Percentiles rank a stretch among this genome's conserved stretches.
Conservation (phyloP, 208 protist genomes). For the Leishmania gerbilli region DNA sequence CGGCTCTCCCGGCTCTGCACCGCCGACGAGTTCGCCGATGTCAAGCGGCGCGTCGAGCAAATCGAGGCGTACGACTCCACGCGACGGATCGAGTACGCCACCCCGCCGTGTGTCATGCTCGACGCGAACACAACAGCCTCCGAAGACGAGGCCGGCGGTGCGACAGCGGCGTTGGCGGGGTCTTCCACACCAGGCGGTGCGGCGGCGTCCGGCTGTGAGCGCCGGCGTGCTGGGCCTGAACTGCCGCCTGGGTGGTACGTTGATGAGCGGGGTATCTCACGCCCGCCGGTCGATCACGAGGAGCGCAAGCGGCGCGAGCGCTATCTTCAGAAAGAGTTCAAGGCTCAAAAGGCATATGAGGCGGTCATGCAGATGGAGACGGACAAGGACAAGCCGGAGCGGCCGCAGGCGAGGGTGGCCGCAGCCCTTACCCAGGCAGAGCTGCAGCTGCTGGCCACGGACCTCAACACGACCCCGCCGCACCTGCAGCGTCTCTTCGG, state of each 20-base stretch:
- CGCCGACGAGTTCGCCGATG: conserved; percentile 43
- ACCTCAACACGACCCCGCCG: conserved; percentile 61
- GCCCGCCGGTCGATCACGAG: conserved; percentile 39
- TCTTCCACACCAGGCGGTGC: neutral
- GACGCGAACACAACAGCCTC: conserved; percentile 75
- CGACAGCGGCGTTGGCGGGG: neutral
- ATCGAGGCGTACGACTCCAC: conserved; percentile 28
- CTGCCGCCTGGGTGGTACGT: conserved; percentile 80
- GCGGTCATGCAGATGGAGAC: conserved; percentile 47
- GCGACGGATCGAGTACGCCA: conserved; percentile 36
- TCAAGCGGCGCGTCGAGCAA: conserved; percentile 37
- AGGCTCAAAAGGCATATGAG: conserved; percentile 75
- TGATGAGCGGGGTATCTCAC: conserved; percentile 59
- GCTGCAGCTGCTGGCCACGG: conserved; percentile 42
- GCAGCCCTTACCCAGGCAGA: conserved; percentile 49
- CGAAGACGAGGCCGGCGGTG: conserved; percentile 38
- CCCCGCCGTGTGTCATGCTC: conserved; percentile 47
- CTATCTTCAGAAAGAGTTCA: conserved; percentile 62
- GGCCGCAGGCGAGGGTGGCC: conserved; percentile 24
- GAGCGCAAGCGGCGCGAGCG: conserved; percentile 49
- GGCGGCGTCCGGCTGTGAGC: neutral
- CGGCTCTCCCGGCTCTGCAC: conserved; percentile 53
- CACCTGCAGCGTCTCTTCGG: conserved; percentile 46
- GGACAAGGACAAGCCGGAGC: conserved; percentile 26
- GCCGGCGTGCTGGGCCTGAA: conserved; percentile 38